Conservation (phyloP, 148 eudicot genomes). For the Dianthus caryophyllus region DNA sequence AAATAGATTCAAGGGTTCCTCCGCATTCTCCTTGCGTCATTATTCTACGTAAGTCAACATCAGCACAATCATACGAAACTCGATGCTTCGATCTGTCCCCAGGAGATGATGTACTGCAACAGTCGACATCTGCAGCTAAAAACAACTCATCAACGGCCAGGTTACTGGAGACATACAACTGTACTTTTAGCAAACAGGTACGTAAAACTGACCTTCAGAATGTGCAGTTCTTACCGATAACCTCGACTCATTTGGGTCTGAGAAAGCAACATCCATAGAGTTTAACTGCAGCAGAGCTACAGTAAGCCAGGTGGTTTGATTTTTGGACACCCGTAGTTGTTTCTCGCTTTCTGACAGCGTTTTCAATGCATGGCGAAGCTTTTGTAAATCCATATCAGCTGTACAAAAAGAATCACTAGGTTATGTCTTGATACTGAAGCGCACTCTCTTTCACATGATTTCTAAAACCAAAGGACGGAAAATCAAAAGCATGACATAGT, state of each 20-base stretch:
- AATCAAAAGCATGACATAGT: neutral
- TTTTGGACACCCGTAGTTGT: conserved; percentile 72
- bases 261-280: conserved; percentile 42
- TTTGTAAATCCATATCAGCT: conserved; percentile 84
- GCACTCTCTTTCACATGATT: neutral
- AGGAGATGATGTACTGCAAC: conserved; percentile 68
- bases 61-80: conserved; percentile 41
- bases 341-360: conserved; percentile 85
- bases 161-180: neutral
- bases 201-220: conserved; percentile 51
- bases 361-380: conserved; percentile 75
- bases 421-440: neutral
- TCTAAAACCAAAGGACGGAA: neutral
- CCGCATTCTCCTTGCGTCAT: conserved; percentile 37
- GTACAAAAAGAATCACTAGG: conserved; percentile 9
- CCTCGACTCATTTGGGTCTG: conserved; percentile 52
- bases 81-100: conserved; percentile 67
- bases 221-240: conserved; percentile 46
- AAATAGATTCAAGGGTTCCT: conserved; percentile 54
- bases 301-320: conserved; percentile 92
- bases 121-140: conserved; percentile 64
- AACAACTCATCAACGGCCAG: neutral
- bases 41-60: conserved; percentile 36
- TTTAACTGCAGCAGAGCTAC: conserved; percentile 84
- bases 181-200: neutral